Conservation (phyloP, 75 land plant genomes). For the Pseudotsuga menziesii region DNA sequence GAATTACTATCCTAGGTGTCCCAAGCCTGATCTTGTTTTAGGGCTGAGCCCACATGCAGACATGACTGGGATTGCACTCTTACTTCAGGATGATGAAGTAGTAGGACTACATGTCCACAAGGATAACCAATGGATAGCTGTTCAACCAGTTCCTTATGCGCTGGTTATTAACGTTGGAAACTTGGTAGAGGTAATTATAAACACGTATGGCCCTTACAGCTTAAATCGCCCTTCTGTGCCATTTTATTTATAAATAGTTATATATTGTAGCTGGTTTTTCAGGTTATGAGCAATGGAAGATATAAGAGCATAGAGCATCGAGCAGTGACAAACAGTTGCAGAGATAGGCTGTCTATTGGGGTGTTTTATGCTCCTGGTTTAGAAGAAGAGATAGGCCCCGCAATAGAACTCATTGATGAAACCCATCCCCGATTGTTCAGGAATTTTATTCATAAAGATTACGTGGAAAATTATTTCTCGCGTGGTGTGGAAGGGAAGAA, state of each 20-base stretch:
- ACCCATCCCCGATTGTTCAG: conserved; percentile 20
- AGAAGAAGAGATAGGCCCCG: conserved; percentile 41
- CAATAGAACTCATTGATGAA: conserved; percentile 9
- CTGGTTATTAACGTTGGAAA: conserved; percentile 27
- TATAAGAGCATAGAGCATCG: conserved; percentile 56
- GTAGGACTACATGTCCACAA: conserved; percentile 39
- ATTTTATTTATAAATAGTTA: no score
- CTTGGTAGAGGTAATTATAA: conserved; percentile 19
- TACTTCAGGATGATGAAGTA: conserved; percentile 34
- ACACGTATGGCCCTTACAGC: background rate
- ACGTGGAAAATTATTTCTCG: background rate
- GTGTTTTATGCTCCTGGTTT: conserved; percentile 53
- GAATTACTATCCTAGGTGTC: conserved; percentile 41
- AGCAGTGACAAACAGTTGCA: conserved; percentile 22
- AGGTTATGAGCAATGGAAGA: conserved; percentile 53
- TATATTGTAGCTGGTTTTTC: background rate
- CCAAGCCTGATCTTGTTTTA: conserved; percentile 38
- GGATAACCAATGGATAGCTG: conserved; percentile 27
- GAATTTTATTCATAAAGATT: conserved; percentile 5
- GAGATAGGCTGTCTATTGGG: conserved; percentile 40
- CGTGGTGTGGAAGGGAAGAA: background rate
- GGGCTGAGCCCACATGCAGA: conserved; percentile 43
- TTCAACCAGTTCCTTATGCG: conserved; percentile 19
- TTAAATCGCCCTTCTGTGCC: no score
- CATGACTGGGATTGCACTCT: conserved; percentile 21